phyloP scores from a whole-genome alignment of 352 stramenopile species.

The Phytophthora europaea region DNA sequence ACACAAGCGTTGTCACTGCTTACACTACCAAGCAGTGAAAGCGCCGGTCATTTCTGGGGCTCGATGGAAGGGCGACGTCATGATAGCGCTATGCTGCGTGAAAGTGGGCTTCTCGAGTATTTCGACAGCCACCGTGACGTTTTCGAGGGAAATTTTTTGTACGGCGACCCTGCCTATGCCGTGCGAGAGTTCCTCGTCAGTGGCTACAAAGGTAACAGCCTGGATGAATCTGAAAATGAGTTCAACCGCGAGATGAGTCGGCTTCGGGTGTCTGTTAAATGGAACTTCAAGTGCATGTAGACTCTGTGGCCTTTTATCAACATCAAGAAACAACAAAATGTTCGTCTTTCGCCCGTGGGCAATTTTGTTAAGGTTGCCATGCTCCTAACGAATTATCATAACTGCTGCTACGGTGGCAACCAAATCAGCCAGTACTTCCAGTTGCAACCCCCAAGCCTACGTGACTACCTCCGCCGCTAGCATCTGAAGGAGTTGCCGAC shows the following conservation, averaged over 20 bases:
- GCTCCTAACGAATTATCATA: constrained; percentile 10
- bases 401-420: constrained; percentile 6
- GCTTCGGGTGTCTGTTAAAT: constrained; percentile 6
- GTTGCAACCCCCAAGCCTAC: too few species aligned
- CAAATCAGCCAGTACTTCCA: constrained; percentile 16
- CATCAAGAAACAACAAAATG: constrained; percentile 11
- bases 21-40: constrained; percentile 9
- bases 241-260: constrained; percentile 12
- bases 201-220: constrained; percentile 9
- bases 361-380: constrained; percentile 1
- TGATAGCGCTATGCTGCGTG: neutral
- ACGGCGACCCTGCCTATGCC: constrained; percentile 8
- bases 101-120: constrained; percentile 9
- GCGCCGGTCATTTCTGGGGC: constrained; percentile 14
- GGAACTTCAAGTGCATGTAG: constrained; percentile 15
- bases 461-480: too few species aligned
- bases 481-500: too few species aligned
- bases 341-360: neutral
- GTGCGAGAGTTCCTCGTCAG: constrained; percentile 5
- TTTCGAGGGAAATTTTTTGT: neutral
- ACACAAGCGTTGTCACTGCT: constrained; percentile 6
- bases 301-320: constrained; percentile 11
- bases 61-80: constrained; percentile 8
- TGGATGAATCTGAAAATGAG: neutral
- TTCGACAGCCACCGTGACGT: neutral